phyloP scores from a whole-genome alignment of 2,329 filamentous ascomycete species.

The Diaporthe amygdali region DNA sequence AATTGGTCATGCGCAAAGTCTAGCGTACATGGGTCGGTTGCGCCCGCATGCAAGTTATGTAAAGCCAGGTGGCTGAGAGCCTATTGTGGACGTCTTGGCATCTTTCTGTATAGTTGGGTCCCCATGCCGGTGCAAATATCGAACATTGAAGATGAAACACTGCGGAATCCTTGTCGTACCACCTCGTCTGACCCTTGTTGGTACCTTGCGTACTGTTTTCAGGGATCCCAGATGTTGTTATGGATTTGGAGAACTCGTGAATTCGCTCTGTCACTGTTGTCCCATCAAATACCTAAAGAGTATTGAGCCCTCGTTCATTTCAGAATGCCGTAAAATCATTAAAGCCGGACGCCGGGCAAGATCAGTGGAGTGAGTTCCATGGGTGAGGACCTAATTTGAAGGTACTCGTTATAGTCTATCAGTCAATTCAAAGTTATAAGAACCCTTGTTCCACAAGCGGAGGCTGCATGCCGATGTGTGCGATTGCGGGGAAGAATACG shows the following conservation, averaged over 20 bases:
- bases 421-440: neutral
- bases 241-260: neutral
- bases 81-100: neutral
- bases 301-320: neutral
- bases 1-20: neutral
- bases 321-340: neutral
- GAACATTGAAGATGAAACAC: neutral
- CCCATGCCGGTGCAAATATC: neutral
- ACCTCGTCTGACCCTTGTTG: neutral
- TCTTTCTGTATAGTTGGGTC: neutral
- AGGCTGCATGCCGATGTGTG: neutral
- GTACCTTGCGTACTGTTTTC: neutral
- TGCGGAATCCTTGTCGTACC: neutral
- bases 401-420: neutral
- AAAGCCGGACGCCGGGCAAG: neutral
- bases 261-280: neutral
- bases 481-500: constrained; percentile 6
- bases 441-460: neutral
- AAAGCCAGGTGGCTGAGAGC: neutral
- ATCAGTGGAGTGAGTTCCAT: neutral
- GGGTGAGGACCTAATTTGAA: neutral
- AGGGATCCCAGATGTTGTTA: neutral
- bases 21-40: neutral
- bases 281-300: neutral
- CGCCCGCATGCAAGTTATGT: neutral